phyloP scores from a whole-genome alignment of 164 flowering plant species.

The Vitis amurensis region DNA sequence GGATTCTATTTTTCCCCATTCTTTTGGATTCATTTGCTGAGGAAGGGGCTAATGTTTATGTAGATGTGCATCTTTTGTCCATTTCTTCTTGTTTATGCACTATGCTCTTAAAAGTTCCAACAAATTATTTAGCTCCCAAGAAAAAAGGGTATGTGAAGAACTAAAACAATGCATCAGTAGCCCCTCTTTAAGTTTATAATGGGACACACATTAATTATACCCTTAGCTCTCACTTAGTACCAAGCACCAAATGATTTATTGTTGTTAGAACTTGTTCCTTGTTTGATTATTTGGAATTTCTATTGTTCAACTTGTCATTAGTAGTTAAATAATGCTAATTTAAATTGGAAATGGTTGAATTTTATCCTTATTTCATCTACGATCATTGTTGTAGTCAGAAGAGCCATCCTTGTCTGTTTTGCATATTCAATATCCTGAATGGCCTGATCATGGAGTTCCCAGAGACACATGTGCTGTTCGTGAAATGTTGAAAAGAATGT shows the following conservation, averaged over 20 bases:
- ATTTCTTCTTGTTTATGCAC: neutral
- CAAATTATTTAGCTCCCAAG: neutral
- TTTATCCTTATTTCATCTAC: neutral
- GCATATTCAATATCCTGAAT: conserved; percentile 89
- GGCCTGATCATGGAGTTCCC: conserved; percentile 99
- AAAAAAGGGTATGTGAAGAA: too few species aligned
- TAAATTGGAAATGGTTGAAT: neutral
- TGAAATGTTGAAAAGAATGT: conserved; percentile 67
- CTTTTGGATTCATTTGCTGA: too few species aligned
- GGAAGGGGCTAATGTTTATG: too few species aligned
- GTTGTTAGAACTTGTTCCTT: neutral
- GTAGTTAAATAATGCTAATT: neutral
- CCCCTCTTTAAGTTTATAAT: neutral
- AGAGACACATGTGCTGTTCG: conserved; percentile 68
- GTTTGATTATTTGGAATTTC: neutral
- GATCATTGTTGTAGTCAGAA: conserved; percentile 52
- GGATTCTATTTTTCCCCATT: too few species aligned
- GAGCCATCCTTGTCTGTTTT: conserved; percentile 69
- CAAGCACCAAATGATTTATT: neutral
- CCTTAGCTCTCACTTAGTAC: neutral
- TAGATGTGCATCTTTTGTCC: neutral
- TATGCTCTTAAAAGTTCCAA: neutral
- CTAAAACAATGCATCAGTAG: neutral
- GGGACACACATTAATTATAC: neutral
- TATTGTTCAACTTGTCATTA: neutral